Base-by-base conservation (phyloP, 768 basidiomycete genomes). In the Suillus cothurnatus region DNA sequence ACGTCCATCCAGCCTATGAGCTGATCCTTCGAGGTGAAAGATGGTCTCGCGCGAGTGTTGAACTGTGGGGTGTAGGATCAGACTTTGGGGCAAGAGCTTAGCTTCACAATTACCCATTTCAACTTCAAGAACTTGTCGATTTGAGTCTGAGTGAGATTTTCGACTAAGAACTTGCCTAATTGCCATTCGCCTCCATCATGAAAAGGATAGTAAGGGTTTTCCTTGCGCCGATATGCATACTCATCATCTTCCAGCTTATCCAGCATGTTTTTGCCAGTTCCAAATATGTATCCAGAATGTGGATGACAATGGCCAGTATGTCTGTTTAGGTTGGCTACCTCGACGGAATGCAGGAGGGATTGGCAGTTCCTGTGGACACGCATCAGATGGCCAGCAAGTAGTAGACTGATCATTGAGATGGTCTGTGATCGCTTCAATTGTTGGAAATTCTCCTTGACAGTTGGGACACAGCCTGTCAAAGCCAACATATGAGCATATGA, bases 131-230 rank as follows among this genome's bases (percentile, higher is more conserved):
- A 76, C n/a, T 74, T 61, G 21, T 71, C 62, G 1, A 77, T 71
- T 17, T 69, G 66, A 1, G 69, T 66, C 71, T 65, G 45, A 2
- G n/a, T 63, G 9, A 65, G 32, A 73, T 74, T 49, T 71, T 76
- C 50, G 45, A 28, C 62, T 41, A 43, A 69, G 63, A 76, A 79
- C 6, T 66, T 71, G 1, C 70, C 76, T 1, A 79, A 36, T 64
- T 78, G 71, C 77, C 78, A 80, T 65, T 81, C 76, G 0, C 62
- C 67, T n/a, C 69, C 58, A 6, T 73, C 72, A 11, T 68, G 60
- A 62, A 79, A 81, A 39, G 78, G 80, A 58, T 77, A 79, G 61
- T 73, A 78, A 2, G 70, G 49, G 58, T 75, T 75, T 66, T 21
- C 15, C 45, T 56, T 23, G 3, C 71, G 59, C 31, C 67, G 31